phyloP scores from a whole-genome alignment of 495 filamentous ascomycete genomes.

The Penicillium goetzii region DNA sequence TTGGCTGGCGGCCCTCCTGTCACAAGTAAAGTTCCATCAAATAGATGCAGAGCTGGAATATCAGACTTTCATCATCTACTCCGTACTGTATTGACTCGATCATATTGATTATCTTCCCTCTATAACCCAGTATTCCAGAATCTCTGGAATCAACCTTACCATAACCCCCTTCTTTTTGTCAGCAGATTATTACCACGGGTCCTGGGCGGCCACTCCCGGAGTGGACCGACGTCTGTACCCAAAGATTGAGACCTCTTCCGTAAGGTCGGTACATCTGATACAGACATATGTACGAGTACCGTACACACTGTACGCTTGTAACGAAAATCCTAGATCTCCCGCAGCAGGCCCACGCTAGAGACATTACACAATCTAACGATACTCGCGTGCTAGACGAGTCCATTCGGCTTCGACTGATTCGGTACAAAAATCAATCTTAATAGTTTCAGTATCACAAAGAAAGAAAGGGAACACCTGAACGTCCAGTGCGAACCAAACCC shows the following conservation, averaged over 20 bases:
- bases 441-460: background rate
- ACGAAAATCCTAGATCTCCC: conserved; percentile 3
- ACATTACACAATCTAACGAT: background rate
- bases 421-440: background rate
- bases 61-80: background rate
- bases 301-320: background rate
- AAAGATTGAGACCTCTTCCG: conserved; percentile 2
- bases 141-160: background rate
- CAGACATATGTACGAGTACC: background rate
- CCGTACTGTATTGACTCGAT: background rate
- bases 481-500: background rate
- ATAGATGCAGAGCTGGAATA: background rate
- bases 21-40: no score
- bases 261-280: background rate
- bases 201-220: conserved; percentile 27
- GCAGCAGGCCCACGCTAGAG: background rate
- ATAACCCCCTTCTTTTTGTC: conserved; percentile 3
- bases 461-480: background rate
- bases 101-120: background rate
- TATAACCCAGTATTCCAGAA: background rate
- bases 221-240: conserved; percentile 16
- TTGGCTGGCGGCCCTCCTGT: background rate
- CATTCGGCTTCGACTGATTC: background rate
- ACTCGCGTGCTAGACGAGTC: conserved; percentile 3
- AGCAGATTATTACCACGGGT: conserved; percentile 16